A percentile compares a stretch with the other conserved stretches of the same genome.
Conservation (phyloP, 2,329 filamentous ascomycete species). For the Blastomyces silverae region DNA sequence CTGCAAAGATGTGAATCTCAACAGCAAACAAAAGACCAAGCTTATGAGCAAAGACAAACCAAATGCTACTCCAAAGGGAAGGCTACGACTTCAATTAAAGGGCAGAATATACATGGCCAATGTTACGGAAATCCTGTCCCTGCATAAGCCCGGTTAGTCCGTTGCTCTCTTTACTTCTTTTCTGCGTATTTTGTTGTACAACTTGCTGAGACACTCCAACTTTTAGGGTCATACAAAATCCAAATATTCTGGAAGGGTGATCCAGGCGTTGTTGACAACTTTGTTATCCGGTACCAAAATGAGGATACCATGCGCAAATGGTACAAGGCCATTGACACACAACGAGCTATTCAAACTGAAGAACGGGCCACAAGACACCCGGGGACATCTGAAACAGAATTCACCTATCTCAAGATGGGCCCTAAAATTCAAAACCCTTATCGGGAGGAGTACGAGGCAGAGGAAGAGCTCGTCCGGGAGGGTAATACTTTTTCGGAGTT, state of each 20-base stretch:
- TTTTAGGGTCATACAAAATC: constrained; percentile 76
- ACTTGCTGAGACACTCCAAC: constrained; percentile 9
- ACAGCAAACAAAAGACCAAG: constrained; percentile 68
- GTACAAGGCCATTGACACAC: constrained; percentile 69
- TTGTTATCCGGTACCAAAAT: constrained; percentile 85
- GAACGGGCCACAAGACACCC: constrained; percentile 47
- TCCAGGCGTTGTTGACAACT: constrained; percentile 90
- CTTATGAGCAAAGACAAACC: constrained; percentile 63
- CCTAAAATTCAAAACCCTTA: constrained; percentile 76
- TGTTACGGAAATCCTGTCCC: constrained; percentile 85
- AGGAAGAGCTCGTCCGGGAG: constrained; percentile 43
- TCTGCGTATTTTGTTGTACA: not conserved
- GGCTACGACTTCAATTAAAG: constrained; percentile 76
- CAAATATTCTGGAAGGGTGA: constrained; percentile 96
- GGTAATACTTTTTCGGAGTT: constrained; percentile 44
- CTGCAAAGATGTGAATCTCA: constrained; percentile 87
- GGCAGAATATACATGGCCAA: constrained; percentile 99
- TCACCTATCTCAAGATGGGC: constrained; percentile 69
- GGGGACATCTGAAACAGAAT: constrained; percentile 60
- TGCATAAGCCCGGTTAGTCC: constrained; percentile 73
- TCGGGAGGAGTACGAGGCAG: constrained; percentile 52
- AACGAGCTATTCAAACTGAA: constrained; percentile 56
- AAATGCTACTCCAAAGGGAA: constrained; percentile 63
- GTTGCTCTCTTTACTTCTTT: not conserved
- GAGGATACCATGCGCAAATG: constrained; percentile 93